Evolutionary conservation across 352 stramenopile genomes (phyloP).

Genomic region (Globisporangium abappressorium): DNA sequence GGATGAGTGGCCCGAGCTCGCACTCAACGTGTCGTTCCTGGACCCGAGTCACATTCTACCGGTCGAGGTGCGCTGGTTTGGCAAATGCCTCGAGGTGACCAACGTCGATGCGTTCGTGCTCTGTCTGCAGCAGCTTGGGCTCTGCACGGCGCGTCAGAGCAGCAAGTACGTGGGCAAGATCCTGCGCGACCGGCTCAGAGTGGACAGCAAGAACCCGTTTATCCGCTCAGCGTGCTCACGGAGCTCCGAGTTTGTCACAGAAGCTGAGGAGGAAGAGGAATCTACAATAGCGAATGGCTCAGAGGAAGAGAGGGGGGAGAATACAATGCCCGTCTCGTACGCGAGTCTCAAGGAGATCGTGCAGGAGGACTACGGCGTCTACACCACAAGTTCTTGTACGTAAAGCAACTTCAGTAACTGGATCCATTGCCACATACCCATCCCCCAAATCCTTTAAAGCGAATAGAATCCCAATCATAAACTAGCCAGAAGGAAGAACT

Average conservation of each 20-base stretch:
- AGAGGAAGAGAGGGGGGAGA: neutral
- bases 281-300: neutral
- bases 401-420: neutral
- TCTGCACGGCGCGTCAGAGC: slow-evolving; percentile 42
- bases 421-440: too few relatives aligned
- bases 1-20: slow-evolving; percentile 58
- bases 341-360: slow-evolving; percentile 48
- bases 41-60: slow-evolving; percentile 41
- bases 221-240: slow-evolving; percentile 26
- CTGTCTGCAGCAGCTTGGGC: slow-evolving; percentile 53
- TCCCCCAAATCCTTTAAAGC: too few relatives aligned
- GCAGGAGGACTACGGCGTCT: slow-evolving; percentile 52
- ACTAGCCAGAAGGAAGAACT: too few relatives aligned
- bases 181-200: slow-evolving; percentile 49
- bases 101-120: slow-evolving; percentile 64
- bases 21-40: slow-evolving; percentile 53
- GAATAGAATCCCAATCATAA: too few relatives aligned
- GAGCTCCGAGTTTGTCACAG: slow-evolving; percentile 7
- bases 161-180: slow-evolving; percentile 65
- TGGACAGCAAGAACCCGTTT: slow-evolving; percentile 44
- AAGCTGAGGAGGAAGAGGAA: neutral
- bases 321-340: slow-evolving; percentile 22
- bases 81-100: slow-evolving; percentile 40
- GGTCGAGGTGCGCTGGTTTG: slow-evolving; percentile 59
- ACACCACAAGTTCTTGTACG: slow-evolving; percentile 15